phyloP scores from a whole-genome alignment of 2,329 filamentous ascomycete species.

The Aspergillus spinulosporus region DNA sequence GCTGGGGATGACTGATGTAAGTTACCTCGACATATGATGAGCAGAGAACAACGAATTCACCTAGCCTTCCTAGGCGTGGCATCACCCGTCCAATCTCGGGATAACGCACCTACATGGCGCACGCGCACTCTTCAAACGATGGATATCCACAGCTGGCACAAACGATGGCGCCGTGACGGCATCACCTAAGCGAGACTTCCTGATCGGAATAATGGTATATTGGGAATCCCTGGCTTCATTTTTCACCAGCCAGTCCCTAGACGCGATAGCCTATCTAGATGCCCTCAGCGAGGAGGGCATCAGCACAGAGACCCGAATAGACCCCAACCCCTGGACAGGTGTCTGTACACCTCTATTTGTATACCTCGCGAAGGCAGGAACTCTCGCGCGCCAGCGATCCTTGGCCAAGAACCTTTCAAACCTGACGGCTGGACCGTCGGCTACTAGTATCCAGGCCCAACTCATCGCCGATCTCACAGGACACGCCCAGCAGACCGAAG shows the following conservation, averaged over 20 bases:
- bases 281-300: neutral
- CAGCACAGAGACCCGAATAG: no score
- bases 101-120: neutral
- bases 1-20: neutral
- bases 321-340: neutral
- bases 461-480: neutral
- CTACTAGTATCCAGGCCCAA: no score
- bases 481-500: neutral
- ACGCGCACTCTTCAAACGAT: neutral
- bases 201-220: neutral
- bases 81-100: neutral
- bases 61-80: neutral
- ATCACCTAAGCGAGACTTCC: neutral
- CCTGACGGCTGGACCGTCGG: neutral
- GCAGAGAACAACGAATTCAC: no score
- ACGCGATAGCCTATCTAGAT: neutral
- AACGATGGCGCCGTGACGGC: neutral
- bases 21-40: neutral
- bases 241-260: neutral
- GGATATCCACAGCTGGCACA: neutral
- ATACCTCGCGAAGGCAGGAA: slow-evolving; percentile 7
- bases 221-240: neutral
- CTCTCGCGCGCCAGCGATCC: slow-evolving; percentile 3
- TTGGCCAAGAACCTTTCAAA: neutral
- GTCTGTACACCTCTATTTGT: slow-evolving; percentile 12